Percentiles rank a stretch among this genome's conserved stretches.
These are phyloP conservation scores for Ceratocystis papillata DNA, from an alignment of 2,329 filamentous ascomycete species.

Conservation along the genomic window DNA sequence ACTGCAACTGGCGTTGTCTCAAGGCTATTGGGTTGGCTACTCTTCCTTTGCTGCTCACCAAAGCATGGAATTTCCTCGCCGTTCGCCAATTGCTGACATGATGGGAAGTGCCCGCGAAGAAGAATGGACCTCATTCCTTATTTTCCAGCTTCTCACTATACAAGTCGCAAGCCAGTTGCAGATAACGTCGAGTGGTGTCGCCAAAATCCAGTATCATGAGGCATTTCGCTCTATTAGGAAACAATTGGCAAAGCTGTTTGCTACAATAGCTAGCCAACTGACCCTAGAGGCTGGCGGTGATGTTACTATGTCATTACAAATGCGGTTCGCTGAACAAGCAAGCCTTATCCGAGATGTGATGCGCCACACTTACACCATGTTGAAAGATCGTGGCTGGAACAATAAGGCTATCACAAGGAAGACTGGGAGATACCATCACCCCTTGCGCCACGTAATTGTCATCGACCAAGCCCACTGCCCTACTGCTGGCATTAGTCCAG, in stretches of 20 bases:
- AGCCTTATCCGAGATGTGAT: constrained; percentile 4
- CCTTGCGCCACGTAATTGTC: constrained; percentile 16
- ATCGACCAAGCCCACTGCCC: constrained; percentile 10
- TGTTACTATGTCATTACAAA: neutral
- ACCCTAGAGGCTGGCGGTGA: neutral
- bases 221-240: constrained; percentile 12
- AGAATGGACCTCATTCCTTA: constrained; percentile 20
- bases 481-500: constrained; percentile 16
- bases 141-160: constrained; percentile 20
- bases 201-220: constrained; percentile 21
- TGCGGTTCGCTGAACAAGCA: constrained; percentile 10
- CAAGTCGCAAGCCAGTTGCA: neutral
- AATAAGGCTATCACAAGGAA: neutral
- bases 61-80: constrained; percentile 11
- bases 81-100: constrained; percentile 20
- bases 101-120: constrained; percentile 20
- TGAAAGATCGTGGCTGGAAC: constrained; percentile 19
- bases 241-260: constrained; percentile 17
- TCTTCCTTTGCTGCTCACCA: constrained; percentile 15
- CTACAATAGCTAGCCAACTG: constrained; percentile 16
- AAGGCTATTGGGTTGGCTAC: constrained; percentile 21
- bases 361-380: neutral
- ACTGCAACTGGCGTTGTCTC: constrained; percentile 18
- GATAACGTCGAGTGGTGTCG: constrained; percentile 6
- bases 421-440: constrained; percentile 7